phyloP scores from a whole-genome alignment of 495 filamentous ascomycete genomes.

The Podospora fimiseda region DNA sequence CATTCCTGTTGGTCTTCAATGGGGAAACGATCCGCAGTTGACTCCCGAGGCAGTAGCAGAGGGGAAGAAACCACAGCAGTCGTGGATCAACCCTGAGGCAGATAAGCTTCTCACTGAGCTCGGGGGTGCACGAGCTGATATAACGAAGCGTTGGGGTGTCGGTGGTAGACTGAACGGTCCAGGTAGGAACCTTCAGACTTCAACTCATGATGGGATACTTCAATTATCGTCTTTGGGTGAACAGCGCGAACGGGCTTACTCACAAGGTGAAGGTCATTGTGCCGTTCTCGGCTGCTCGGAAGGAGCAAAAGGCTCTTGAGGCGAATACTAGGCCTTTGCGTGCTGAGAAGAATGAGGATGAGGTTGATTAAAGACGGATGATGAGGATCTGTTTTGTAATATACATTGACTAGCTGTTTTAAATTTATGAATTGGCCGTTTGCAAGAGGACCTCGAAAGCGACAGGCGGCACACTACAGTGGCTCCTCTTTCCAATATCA shows the following conservation, averaged over 20 bases:
- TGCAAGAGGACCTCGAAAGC: too few relatives aligned
- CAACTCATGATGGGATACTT: background rate
- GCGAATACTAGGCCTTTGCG: background rate
- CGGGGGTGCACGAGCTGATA: background rate
- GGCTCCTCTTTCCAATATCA: too few relatives aligned
- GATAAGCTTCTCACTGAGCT: background rate
- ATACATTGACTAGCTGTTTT: too few relatives aligned
- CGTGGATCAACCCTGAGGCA: slow-evolving; percentile 1
- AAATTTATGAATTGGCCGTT: too few relatives aligned
- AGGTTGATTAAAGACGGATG: too few relatives aligned
- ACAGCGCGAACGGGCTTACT: background rate
- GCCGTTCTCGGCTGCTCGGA: background rate
- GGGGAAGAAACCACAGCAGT: background rate
- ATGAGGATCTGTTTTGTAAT: too few relatives aligned
- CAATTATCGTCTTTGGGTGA: background rate
- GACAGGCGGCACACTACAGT: too few relatives aligned
- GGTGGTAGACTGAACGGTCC: background rate
- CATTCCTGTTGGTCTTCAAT: background rate
- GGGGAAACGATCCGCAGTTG: background rate
- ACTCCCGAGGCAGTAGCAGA: background rate
- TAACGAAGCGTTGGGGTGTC: background rate
- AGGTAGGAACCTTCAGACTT: background rate
- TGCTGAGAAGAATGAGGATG: too few relatives aligned
- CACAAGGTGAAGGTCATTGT: background rate
- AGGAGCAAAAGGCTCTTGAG: background rate